phyloP scores from a whole-genome alignment of 179 eudicot genomes.

The Nepenthes alata region DNA sequence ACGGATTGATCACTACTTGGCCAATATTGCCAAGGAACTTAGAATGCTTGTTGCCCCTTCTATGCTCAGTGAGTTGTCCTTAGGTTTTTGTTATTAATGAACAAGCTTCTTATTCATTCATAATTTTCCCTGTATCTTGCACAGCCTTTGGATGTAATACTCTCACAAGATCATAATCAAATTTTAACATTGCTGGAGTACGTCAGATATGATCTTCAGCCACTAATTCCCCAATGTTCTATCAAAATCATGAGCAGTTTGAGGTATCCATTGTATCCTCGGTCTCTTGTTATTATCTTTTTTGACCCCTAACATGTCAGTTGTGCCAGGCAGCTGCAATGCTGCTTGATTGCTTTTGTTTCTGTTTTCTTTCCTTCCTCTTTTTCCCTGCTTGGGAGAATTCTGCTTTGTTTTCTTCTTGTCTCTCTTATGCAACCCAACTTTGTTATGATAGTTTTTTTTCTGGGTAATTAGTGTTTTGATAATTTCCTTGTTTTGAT shows the following conservation, averaged over 20 bases:
- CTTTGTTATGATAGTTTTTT: too few relatives aligned
- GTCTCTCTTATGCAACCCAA: neutral
- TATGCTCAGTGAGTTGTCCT: too few relatives aligned
- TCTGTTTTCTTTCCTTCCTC: neutral
- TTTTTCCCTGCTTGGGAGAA: neutral
- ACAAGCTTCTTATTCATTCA: neutral
- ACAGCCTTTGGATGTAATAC: slow-evolving; percentile 85
- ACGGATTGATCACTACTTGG: too few relatives aligned
- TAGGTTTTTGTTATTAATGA: too few relatives aligned
- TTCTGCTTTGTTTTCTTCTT: slow-evolving; percentile 1
- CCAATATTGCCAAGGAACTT: too few relatives aligned
- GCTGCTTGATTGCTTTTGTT: neutral
- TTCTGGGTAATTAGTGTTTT: too few relatives aligned
- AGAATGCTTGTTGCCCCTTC: too few relatives aligned
- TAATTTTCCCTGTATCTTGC: slow-evolving; percentile 2
- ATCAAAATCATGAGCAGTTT: slow-evolving; percentile 77
- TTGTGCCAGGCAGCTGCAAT: neutral
- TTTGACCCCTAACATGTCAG: neutral
- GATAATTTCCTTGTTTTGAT: slow-evolving; percentile 10
- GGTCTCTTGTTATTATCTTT: neutral
- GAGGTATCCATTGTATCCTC: slow-evolving; percentile 37
- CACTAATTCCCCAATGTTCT: slow-evolving; percentile 73
- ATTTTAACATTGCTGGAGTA: slow-evolving; percentile 81
- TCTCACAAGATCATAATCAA: slow-evolving; percentile 92
- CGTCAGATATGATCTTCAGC: slow-evolving; percentile 85